phyloP scores from a whole-genome alignment of 2,329 filamentous ascomycete species.

The Cercospora brassicicola region DNA sequence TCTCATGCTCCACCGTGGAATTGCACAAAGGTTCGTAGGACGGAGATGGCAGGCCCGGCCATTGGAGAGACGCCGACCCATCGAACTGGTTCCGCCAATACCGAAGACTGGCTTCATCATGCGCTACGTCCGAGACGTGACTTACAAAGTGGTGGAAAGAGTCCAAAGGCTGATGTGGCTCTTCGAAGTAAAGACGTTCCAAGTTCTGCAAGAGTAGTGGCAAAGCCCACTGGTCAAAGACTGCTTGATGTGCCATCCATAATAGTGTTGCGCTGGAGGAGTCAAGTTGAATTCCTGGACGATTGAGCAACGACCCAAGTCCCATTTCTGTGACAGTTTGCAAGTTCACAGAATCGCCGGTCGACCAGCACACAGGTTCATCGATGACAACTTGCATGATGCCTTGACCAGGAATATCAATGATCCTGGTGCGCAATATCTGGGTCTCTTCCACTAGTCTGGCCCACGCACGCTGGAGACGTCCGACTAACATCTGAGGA shows the following conservation, averaged over 20 bases:
- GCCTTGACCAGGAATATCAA: conserved; percentile 12
- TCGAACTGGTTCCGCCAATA: conserved; percentile 25
- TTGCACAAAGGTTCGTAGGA: conserved; percentile 27
- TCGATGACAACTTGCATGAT: conserved; percentile 22
- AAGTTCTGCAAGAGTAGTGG: conserved; percentile 41
- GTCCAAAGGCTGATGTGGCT: background rate
- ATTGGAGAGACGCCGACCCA: conserved; percentile 36
- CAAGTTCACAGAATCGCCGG: background rate
- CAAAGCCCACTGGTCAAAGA: conserved; percentile 45
- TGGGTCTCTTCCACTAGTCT: conserved; percentile 34
- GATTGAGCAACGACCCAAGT: background rate
- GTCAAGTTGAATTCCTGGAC: background rate
- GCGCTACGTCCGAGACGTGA: background rate
- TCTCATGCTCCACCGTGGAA: conserved; percentile 30
- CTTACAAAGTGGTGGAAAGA: conserved; percentile 1
- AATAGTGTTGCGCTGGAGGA: background rate
- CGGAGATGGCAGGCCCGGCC: conserved; percentile 36
- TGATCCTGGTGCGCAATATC: conserved; percentile 42
- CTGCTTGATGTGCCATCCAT: conserved; percentile 38
- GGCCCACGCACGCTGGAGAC: conserved; percentile 42
- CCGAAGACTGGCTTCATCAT: background rate
- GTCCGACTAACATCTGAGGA: conserved; percentile 36
- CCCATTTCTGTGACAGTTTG: background rate
- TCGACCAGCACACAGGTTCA: background rate
- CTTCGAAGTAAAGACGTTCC: background rate